phyloP scores from a whole-genome alignment of 352 stramenopile genomes.

The Phytophthora sansomeana region DNA sequence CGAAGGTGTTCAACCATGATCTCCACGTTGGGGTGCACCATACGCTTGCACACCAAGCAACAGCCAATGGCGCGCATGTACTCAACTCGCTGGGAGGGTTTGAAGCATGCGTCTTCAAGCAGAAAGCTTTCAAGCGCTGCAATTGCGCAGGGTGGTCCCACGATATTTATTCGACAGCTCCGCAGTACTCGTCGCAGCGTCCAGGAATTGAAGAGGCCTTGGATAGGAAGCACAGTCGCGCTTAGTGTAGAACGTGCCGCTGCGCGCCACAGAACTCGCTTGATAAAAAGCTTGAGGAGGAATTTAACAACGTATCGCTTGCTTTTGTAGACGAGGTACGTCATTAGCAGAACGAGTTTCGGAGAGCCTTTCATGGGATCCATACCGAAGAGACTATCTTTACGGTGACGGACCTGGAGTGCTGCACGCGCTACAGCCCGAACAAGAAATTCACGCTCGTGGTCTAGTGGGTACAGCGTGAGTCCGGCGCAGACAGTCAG shows the following conservation, averaged over 20 bases:
- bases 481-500: conserved; percentile 54
- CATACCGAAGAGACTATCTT: conserved; percentile 57
- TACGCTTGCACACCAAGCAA: conserved; percentile 55
- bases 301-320: conserved; percentile 68
- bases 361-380: conserved; percentile 60
- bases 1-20: conserved; percentile 62
- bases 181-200: conserved; percentile 50
- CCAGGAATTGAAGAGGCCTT: conserved; percentile 57
- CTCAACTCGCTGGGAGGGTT: conserved; percentile 54
- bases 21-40: conserved; percentile 63
- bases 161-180: conserved; percentile 61
- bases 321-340: conserved; percentile 57
- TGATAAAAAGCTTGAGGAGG: conserved; percentile 65
- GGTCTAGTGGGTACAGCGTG: conserved; percentile 53
- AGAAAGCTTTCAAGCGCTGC: conserved; percentile 39
- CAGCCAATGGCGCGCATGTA: conserved; percentile 58
- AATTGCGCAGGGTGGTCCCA: conserved; percentile 49
- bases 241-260: conserved; percentile 49
- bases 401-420: conserved; percentile 54
- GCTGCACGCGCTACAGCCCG: conserved; percentile 53
- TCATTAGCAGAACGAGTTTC: conserved; percentile 42
- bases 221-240: conserved; percentile 56
- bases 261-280: conserved; percentile 57
- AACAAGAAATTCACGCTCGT: conserved; percentile 60
- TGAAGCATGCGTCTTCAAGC: conserved; percentile 31